phyloP scores from a whole-genome alignment of 2,329 filamentous ascomycete genomes.

The Fusarium algeriense region DNA sequence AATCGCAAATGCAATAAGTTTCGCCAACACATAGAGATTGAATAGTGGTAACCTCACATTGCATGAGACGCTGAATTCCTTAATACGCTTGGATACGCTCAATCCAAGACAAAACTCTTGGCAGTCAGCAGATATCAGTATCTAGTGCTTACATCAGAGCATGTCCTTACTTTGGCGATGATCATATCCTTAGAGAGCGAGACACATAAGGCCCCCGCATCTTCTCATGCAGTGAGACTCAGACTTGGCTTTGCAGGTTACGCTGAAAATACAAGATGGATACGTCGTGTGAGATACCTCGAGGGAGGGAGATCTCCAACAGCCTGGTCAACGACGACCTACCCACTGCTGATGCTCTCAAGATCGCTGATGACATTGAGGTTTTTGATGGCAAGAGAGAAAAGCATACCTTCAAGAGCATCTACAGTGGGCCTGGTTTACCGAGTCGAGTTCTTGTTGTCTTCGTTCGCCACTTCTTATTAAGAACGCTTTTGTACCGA shows the following conservation, averaged over 20 bases:
- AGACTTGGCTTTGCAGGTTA: accelerated
- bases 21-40: too few species aligned
- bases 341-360: not conserved
- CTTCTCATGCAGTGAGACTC: not conserved
- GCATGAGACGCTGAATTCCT: too few species aligned
- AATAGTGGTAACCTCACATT: too few species aligned
- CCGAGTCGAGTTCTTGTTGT: slow-evolving; percentile 20
- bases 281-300: not conserved
- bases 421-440: slow-evolving; percentile 5
- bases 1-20: too few species aligned
- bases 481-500: too few species aligned
- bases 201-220: not conserved
- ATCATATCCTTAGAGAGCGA: not conserved
- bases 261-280: not conserved
- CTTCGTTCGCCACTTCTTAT: slow-evolving; percentile 29
- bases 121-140: too few species aligned
- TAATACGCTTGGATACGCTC: too few species aligned
- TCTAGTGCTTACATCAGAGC: slow-evolving; percentile 11
- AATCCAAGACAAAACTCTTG: too few species aligned
- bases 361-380: slow-evolving; percentile 7
- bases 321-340: slow-evolving; percentile 10
- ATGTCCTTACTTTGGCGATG: not conserved
- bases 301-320: not conserved
- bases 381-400: slow-evolving; percentile 11
- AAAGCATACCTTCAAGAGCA: slow-evolving; percentile 24